Evolutionary conservation across 306 rosid species (phyloP), one percentile per base, ranked within the genome.

Genomic region (Oemleria cerasiformis): DNA sequence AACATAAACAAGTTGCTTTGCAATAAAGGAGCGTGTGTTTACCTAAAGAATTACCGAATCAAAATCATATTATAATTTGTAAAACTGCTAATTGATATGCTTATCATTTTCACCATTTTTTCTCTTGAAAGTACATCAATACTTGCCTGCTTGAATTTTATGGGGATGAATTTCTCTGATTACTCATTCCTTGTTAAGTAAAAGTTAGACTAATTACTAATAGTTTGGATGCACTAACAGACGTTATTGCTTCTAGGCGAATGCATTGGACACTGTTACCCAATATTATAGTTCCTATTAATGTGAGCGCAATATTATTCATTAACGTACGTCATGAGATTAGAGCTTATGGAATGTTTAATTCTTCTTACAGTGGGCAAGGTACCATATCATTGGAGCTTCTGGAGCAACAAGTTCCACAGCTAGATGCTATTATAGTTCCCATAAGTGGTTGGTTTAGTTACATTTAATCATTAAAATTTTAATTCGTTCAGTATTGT

Each of bases 331-430:
- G 20, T 19, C 19, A 38, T 8, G 36, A 21, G 9, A n/a, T 51
- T 50, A 21, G 41, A 5, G 43, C 14, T 40, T 73, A 49, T 77
- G 68, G 75, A 69, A 63, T 67, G 63, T 73, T 66, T 49, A 61
- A 17, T 42, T 64, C 68, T 71, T 84, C 81, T 82, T 87, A 92
- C 85, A 90, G 98, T 61, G 98, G 97, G 64, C 98, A 93, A 78
- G 98, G 97, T 72, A 93, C 98, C 74, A 75, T 90, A 65, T 81
- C 93, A 23, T 79, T 93, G 76, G 96, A 93, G 87, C 76, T 93
- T 78, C 80, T 93, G 75, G 97, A 90, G 77, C 96, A 90, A 81
- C 98, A 90, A 80, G 91, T 70, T 51, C 91, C 97, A 40, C 87
- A 87, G 68, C 45, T 93, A 45, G 97, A 93, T 81, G 75, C 88